Evolutionary conservation across 257 asterid species (phyloP), one percentile per base, ranked within the genome.

Genomic region (Przewalskia tangutica): DNA sequence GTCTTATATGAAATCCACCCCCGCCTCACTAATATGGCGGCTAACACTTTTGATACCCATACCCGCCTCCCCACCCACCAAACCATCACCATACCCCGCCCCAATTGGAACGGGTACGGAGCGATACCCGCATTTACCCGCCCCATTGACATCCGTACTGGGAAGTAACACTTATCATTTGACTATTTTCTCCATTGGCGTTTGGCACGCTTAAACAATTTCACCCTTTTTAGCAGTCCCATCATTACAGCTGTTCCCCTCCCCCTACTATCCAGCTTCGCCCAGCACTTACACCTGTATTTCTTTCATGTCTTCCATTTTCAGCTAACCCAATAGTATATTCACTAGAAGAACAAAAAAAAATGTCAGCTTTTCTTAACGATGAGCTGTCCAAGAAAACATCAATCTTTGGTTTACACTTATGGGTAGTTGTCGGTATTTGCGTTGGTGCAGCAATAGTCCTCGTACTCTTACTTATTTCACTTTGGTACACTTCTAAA

Each of bases 341-440:
- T 23, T 73, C 60, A 13, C 20, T 55, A 5, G 6, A 18, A 18
- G 10, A 48, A 59, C 3, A 16, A 18, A 67, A 18, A 67, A 71
- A 71, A 2, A 81, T 81, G 84, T 81, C 80, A 42, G 80, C 70
- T n/a, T 81, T 81, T 11, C 44, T 84, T 38, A 84, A 80, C 8
- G 82, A 84, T 51, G 81, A 84, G 50, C 71, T 84, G 16, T 76
- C 84, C 11, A 84, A 78, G 78, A 64, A 32, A 38, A 83, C 86
- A 10, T 38, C 83, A 14, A 58, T 83, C 6, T 79, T 83, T 48
- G 87, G 87, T 48, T 12, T 84, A 36, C 84, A 71, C 23, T 64
- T 84, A 18, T 84, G 87, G 87, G 87, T 84, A 6, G 82, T 84
- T 12, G 62, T 84, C n/a, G 84, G 84, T 23, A 12, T 84, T 32